Conservation (phyloP, 768 basidiomycete genomes). For the Cubamyces sp. region DNA sequence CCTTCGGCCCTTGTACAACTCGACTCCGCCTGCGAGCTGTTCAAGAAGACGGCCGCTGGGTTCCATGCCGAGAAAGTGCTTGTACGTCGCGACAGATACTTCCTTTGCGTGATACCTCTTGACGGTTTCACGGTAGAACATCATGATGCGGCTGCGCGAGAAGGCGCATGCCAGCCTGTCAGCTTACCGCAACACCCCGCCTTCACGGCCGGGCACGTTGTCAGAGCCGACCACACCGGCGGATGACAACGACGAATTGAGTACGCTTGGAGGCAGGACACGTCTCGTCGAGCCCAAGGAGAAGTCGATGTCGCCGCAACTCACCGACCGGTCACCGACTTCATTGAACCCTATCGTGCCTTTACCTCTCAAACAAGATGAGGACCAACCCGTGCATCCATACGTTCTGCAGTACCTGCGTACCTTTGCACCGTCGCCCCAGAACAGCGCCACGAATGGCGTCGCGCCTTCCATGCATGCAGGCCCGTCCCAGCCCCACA, state of each 20-base stretch:
- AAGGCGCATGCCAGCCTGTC: conserved; percentile 46
- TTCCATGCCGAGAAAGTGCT: conserved; percentile 62
- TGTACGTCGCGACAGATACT: conserved; percentile 42
- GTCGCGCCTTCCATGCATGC: conserved; percentile 32
- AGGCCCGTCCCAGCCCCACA: conserved; percentile 22
- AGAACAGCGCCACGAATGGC: conserved; percentile 32
- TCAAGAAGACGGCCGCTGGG: conserved; percentile 56
- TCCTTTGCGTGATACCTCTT: neutral
- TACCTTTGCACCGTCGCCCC: conserved; percentile 51
- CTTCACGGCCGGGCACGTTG: conserved; percentile 37
- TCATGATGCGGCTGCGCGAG: conserved; percentile 59
- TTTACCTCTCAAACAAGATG: conserved; percentile 58
- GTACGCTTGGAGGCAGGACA: conserved; percentile 64
- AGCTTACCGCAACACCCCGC: conserved; percentile 41
- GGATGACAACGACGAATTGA: conserved; percentile 62
- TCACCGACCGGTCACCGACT: conserved; percentile 67
- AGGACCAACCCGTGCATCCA: conserved; percentile 56
- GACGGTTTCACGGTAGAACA: conserved; percentile 45
- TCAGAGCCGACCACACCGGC: conserved; percentile 51
- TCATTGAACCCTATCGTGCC: conserved; percentile 75
- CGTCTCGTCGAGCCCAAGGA: conserved; percentile 58
- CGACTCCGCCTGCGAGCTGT: conserved; percentile 63
- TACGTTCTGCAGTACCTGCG: conserved; percentile 70
- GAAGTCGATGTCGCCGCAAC: conserved; percentile 34
- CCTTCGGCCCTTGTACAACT: conserved; percentile 68